Percentiles rank a stretch among this genome's conserved stretches.
Conservation (phyloP, 2,329 filamentous ascomycete genomes). For the Metarhizium anisopliae region DNA sequence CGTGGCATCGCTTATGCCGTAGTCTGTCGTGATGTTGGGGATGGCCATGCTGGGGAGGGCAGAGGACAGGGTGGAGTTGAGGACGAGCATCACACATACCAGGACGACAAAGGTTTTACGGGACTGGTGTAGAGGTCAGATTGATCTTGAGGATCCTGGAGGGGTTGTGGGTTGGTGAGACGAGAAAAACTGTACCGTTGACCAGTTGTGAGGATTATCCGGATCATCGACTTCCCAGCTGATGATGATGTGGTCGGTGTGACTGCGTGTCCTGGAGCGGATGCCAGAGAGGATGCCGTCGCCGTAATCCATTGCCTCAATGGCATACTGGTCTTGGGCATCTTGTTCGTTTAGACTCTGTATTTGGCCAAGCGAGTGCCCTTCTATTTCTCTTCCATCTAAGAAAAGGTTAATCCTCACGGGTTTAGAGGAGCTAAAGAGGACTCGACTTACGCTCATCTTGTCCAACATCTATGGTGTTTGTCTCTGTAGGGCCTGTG, state of each 20-base stretch:
- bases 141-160: not conserved
- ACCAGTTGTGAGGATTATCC: constrained; percentile 47
- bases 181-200: constrained; percentile 20
- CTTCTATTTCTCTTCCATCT: constrained; percentile 17
- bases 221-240: constrained; percentile 38
- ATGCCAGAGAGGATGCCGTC: constrained; percentile 24
- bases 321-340: constrained; percentile 29
- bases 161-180: not conserved
- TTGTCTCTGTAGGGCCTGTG: not conserved
- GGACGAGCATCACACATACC: constrained; percentile 47
- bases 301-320: constrained; percentile 29
- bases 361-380: constrained; percentile 15
- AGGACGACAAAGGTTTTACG: constrained; percentile 47
- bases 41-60: constrained; percentile 56
- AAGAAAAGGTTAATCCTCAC: not conserved
- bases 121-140: constrained; percentile 21
- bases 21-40: constrained; percentile 47
- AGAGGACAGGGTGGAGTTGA: constrained; percentile 61
- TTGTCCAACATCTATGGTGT: not conserved
- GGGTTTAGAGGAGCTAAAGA: not conserved
- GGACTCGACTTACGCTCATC: not conserved
- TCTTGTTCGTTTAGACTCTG: constrained; percentile 28
- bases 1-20: constrained; percentile 38
- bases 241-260: constrained; percentile 27
- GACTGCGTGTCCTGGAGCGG: constrained; percentile 23